Percentiles rank a stretch among this genome's conserved stretches.
These are phyloP conservation scores for Termitomyces sp. DNA, from an alignment of 768 basidiomycete species.

Conservation along the genomic window DNA sequence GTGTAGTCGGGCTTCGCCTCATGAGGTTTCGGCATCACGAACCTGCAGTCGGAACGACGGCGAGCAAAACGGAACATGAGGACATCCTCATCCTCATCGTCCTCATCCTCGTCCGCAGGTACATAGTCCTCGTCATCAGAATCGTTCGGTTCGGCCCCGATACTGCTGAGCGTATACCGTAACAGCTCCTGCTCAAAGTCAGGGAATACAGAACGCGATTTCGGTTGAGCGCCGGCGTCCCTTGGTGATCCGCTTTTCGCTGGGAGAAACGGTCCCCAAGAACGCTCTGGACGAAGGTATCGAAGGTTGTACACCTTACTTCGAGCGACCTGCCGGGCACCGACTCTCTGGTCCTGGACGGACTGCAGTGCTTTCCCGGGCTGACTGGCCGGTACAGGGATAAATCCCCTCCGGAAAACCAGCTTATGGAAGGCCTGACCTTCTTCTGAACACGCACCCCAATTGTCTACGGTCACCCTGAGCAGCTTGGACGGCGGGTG, in stretches of 20 bases:
- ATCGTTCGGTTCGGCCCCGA: background rate
- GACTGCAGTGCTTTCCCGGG: slow-evolving; percentile 1
- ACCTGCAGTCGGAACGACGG: slow-evolving; percentile 10
- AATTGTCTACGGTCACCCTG: slow-evolving; percentile 14
- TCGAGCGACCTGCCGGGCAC: slow-evolving; percentile 25
- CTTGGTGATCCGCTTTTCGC: background rate
- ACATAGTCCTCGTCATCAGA: slow-evolving; percentile 16
- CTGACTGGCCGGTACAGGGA: slow-evolving; percentile 15
- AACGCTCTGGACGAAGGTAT: slow-evolving; percentile 24
- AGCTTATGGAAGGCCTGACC: slow-evolving; percentile 35
- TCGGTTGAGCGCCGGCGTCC: background rate
- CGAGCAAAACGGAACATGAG: slow-evolving; percentile 12
- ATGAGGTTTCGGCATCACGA: slow-evolving; percentile 16
- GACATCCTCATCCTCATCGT: slow-evolving; percentile 8
- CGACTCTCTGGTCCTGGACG: slow-evolving; percentile 5
- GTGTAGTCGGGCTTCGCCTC: slow-evolving; percentile 40
- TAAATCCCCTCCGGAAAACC: slow-evolving; percentile 39
- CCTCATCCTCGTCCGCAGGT: slow-evolving; percentile 8
- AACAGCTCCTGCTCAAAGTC: slow-evolving; percentile 12
- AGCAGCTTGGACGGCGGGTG: slow-evolving; percentile 4
- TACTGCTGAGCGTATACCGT: slow-evolving; percentile 8
- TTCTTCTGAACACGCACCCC: slow-evolving; percentile 21
- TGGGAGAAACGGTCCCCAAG: slow-evolving; percentile 32
- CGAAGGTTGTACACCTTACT: slow-evolving; percentile 29
- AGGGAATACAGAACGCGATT: slow-evolving; percentile 1